phyloP scores from a whole-genome alignment of 1,284 basidiomycete genomes.

The Trichosporon sp. region DNA sequence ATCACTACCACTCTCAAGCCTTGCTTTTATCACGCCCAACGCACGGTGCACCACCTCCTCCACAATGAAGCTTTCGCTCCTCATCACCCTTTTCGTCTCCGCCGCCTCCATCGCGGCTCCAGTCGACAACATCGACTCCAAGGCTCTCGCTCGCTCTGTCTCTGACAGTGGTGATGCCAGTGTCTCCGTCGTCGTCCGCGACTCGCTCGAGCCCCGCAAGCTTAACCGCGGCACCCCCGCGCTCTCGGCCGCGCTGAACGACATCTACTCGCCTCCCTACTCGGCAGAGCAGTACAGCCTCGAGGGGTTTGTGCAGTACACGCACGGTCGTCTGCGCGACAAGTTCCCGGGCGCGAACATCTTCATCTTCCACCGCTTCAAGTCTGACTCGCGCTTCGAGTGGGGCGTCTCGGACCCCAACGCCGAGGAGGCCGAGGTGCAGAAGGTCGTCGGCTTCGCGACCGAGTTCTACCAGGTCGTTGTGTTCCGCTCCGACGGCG shows the following conservation, averaged over 20 bases:
- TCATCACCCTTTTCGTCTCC: not conserved
- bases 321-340: not conserved
- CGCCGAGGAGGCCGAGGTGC: not conserved
- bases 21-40: not conserved
- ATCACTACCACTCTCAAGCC: not conserved
- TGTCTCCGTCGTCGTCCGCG: not conserved
- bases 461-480: slow-evolving; percentile 12
- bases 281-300: not conserved
- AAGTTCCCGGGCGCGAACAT: slow-evolving; percentile 1
- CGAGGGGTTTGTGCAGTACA: not conserved
- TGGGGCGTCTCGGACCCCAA: slow-evolving; percentile 6
- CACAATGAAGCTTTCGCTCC: not conserved
- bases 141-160: not conserved
- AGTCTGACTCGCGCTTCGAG: not conserved
- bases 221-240: not conserved
- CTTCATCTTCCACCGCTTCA: slow-evolving; percentile 3
- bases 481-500: not conserved
- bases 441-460: not conserved
- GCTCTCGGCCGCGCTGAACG: not conserved
- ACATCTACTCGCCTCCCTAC: slow-evolving; percentile 7
- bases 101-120: not conserved
- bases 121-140: not conserved
- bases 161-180: not conserved
- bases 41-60: too few species aligned
- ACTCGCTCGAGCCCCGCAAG: not conserved